Percentiles rank a stretch among this genome's conserved stretches.
phyloP scores from a whole-genome alignment of 805 yeast species.

The Metschnikowia drakensbergensis region DNA sequence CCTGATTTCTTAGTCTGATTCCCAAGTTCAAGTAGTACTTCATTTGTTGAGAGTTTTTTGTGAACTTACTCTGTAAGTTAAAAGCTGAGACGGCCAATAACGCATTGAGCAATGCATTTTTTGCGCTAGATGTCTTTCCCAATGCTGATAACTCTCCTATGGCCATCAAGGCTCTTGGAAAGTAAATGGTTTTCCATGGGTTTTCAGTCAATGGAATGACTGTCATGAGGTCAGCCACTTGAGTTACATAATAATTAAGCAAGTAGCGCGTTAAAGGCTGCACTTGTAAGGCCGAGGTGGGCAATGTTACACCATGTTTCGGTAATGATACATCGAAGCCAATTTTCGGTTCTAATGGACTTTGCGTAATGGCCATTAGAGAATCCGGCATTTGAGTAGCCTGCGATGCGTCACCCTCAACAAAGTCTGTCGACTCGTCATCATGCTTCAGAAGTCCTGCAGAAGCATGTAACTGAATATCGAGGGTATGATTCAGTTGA shows the following conservation, averaged over 20 bases:
- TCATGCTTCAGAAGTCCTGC: slow-evolving; percentile 21
- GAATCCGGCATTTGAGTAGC: slow-evolving; percentile 48
- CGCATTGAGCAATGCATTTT: slow-evolving; percentile 75
- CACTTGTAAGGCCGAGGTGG: slow-evolving; percentile 58
- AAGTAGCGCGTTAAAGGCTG: slow-evolving; percentile 70
- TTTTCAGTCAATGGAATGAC: slow-evolving; percentile 68
- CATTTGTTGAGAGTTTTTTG: slow-evolving; percentile 62
- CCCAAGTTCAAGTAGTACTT: slow-evolving; percentile 69
- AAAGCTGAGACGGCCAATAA: slow-evolving; percentile 78
- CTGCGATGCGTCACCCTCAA: slow-evolving; percentile 30
- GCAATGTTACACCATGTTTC: slow-evolving; percentile 32
- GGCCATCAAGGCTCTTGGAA: slow-evolving; percentile 78
- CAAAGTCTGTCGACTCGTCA: slow-evolving; percentile 30
- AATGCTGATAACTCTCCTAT: slow-evolving; percentile 74
- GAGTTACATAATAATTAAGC: slow-evolving; percentile 64
- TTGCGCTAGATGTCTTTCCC: slow-evolving; percentile 71
- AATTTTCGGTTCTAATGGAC: slow-evolving; percentile 38
- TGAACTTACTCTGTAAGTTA: slow-evolving; percentile 69
- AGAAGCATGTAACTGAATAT: slow-evolving; percentile 43
- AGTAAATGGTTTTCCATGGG: slow-evolving; percentile 86
- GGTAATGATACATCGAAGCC: slow-evolving; percentile 39
- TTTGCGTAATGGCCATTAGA: slow-evolving; percentile 48
- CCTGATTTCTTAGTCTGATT: slow-evolving; percentile 69
- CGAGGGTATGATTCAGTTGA: slow-evolving; percentile 34
- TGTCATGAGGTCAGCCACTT: slow-evolving; percentile 77